Conservation (phyloP, 2,329 filamentous ascomycete genomes). For the Pyrenophora seminiperda region DNA sequence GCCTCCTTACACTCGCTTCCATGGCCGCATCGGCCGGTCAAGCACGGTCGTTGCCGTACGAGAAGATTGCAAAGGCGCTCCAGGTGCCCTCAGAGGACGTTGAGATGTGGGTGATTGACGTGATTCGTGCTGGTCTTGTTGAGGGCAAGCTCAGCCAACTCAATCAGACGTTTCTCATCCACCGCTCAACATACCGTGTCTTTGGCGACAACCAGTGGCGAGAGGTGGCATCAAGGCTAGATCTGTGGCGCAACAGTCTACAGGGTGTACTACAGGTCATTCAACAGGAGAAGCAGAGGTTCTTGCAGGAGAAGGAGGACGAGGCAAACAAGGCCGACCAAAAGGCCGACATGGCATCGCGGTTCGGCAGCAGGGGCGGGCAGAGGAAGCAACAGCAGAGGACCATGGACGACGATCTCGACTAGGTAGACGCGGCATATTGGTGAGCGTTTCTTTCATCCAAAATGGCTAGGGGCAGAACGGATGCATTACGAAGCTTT, state of each 20-base stretch:
- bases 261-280: slow-evolving; percentile 78
- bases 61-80: slow-evolving; percentile 80
- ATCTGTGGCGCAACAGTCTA: slow-evolving; percentile 87
- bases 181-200: slow-evolving; percentile 93
- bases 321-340: slow-evolving; percentile 74
- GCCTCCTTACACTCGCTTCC: slow-evolving; percentile 88
- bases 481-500: slow-evolving; percentile 39
- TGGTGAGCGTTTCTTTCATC: slow-evolving; percentile 24
- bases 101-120: slow-evolving; percentile 98
- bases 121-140: slow-evolving; percentile 91
- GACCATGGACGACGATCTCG: slow-evolving; percentile 45
- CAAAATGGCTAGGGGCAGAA: slow-evolving; percentile 28
- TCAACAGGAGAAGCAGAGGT: slow-evolving; percentile 79
- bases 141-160: slow-evolving; percentile 96
- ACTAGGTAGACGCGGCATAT: slow-evolving; percentile 28
- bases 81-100: slow-evolving; percentile 83
- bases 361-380: slow-evolving; percentile 33
- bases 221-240: slow-evolving; percentile 86
- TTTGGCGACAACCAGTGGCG: slow-evolving; percentile 99
- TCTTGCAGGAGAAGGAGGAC: slow-evolving; percentile 75
- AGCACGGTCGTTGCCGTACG: slow-evolving; percentile 86
- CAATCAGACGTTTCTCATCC: slow-evolving; percentile 90
- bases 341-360: slow-evolving; percentile 56
- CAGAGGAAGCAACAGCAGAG: slow-evolving; percentile 38
- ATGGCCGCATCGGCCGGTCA: slow-evolving; percentile 78